Percentiles rank a stretch among this genome's conserved stretches.
phyloP scores from a whole-genome alignment of 257 asterid species.

The Leptodermis oblonga region DNA sequence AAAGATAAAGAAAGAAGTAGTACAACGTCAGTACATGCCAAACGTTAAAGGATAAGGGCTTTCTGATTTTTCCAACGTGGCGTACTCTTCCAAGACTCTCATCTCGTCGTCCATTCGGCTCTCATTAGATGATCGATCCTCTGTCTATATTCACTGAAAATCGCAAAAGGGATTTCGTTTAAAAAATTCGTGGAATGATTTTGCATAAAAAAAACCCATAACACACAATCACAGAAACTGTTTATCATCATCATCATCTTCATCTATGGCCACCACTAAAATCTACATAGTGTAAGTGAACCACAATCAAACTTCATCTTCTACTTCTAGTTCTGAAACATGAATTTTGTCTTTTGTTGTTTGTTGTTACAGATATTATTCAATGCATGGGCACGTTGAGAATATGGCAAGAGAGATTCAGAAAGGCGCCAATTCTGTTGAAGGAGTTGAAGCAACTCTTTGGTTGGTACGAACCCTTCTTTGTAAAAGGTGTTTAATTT shows the following conservation, averaged over 20 bases:
- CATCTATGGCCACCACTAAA: constrained; percentile 61
- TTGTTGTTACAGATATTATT: constrained; percentile 51
- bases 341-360: constrained; percentile 9
- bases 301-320: background rate
- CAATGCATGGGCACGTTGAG: constrained; percentile 85
- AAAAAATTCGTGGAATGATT: no score
- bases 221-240: no score
- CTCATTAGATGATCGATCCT: background rate
- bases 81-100: background rate
- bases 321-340: background rate
- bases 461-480: constrained; percentile 50
- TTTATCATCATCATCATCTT: no score
- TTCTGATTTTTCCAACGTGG: background rate
- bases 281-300: constrained; percentile 67
- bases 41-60: background rate
- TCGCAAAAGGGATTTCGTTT: no score
- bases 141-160: background rate
- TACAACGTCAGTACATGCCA: no score
- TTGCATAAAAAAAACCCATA: no score
- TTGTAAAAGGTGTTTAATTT: background rate
- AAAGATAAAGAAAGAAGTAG: no score
- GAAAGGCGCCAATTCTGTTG: constrained; percentile 66
- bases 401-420: constrained; percentile 77
- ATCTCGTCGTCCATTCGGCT: background rate
- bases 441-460: constrained; percentile 80